Evolutionary conservation across 306 rosid genomes (phyloP).

Genomic region (Cicer yamashitae): DNA sequence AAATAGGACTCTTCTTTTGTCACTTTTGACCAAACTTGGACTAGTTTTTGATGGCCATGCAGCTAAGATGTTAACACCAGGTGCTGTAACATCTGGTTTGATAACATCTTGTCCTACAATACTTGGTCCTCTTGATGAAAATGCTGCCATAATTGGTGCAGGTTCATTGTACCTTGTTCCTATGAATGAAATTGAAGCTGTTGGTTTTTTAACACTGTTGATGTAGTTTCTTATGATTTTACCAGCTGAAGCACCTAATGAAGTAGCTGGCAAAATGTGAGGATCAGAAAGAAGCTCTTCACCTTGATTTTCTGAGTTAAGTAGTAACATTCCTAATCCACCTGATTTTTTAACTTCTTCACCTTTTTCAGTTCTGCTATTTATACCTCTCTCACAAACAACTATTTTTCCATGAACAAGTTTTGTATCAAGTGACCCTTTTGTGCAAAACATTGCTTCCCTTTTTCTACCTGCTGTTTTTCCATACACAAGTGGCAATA

Average conservation of each 20-base stretch:
- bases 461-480: slow-evolving; percentile 54
- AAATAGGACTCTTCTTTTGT: slow-evolving; percentile 62
- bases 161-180: slow-evolving; percentile 62
- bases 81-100: slow-evolving; percentile 81
- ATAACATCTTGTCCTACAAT: slow-evolving; percentile 56
- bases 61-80: slow-evolving; percentile 81
- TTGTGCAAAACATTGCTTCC: slow-evolving; percentile 53
- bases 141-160: slow-evolving; percentile 72
- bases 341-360: slow-evolving; percentile 64
- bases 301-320: slow-evolving; percentile 58
- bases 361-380: slow-evolving; percentile 60
- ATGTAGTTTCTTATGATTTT: slow-evolving; percentile 48
- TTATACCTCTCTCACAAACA: slow-evolving; percentile 64
- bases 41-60: slow-evolving; percentile 69
- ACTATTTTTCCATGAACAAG: slow-evolving; percentile 69
- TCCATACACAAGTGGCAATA: slow-evolving; percentile 60
- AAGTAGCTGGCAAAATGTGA: slow-evolving; percentile 67
- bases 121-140: slow-evolving; percentile 81
- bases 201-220: slow-evolving; percentile 37
- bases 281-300: slow-evolving; percentile 76
- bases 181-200: slow-evolving; percentile 57
- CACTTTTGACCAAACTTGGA: slow-evolving; percentile 54
- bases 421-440: slow-evolving; percentile 52
- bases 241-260: slow-evolving; percentile 65
- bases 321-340: slow-evolving; percentile 68